A percentile compares a stretch with the other conserved stretches of the same genome.
Conservation (phyloP, 768 basidiomycete genomes). For the Tulasnella sp. region DNA sequence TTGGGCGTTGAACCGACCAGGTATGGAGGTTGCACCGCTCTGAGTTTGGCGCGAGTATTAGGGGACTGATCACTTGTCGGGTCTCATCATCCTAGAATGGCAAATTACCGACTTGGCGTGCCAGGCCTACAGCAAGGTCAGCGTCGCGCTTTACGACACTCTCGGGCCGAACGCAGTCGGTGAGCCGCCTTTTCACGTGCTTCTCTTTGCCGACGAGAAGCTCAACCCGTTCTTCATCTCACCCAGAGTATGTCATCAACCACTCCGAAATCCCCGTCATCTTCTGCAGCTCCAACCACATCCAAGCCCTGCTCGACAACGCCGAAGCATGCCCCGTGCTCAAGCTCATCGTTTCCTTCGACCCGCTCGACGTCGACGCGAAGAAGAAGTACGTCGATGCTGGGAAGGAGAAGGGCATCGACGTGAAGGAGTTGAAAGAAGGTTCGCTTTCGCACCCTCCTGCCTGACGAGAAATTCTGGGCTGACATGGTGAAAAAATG, state of each 20-base stretch:
- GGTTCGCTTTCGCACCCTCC: slow-evolving; percentile 44
- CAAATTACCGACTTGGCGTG: slow-evolving; percentile 81
- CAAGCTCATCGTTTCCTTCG: slow-evolving; percentile 74
- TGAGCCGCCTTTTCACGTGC: slow-evolving; percentile 39
- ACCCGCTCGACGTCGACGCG: slow-evolving; percentile 50
- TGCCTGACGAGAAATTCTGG: neutral
- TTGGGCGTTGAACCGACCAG: slow-evolving; percentile 78
- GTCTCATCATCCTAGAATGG: slow-evolving; percentile 63
- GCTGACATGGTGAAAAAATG: neutral
- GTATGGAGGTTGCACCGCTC: slow-evolving; percentile 36
- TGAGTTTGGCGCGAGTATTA: no score
- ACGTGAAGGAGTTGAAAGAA: slow-evolving; percentile 61
- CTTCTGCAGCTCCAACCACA: slow-evolving; percentile 69
- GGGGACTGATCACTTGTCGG: no score
- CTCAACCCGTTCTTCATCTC: neutral
- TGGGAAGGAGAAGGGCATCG: slow-evolving; percentile 60
- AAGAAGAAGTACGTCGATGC: slow-evolving; percentile 60
- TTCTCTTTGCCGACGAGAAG: neutral
- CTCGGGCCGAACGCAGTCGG: slow-evolving; percentile 87
- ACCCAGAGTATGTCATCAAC: slow-evolving; percentile 56
- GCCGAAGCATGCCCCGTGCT: slow-evolving; percentile 57
- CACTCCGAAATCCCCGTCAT: slow-evolving; percentile 76
- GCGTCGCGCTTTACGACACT: slow-evolving; percentile 90
- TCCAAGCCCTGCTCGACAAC: slow-evolving; percentile 71
- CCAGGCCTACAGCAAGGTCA: slow-evolving; percentile 74